Evolutionary conservation across 2,329 filamentous ascomycete species (phyloP), one percentile per base, ranked within the genome.

Genomic region (Diaporthe citriasiana): DNA sequence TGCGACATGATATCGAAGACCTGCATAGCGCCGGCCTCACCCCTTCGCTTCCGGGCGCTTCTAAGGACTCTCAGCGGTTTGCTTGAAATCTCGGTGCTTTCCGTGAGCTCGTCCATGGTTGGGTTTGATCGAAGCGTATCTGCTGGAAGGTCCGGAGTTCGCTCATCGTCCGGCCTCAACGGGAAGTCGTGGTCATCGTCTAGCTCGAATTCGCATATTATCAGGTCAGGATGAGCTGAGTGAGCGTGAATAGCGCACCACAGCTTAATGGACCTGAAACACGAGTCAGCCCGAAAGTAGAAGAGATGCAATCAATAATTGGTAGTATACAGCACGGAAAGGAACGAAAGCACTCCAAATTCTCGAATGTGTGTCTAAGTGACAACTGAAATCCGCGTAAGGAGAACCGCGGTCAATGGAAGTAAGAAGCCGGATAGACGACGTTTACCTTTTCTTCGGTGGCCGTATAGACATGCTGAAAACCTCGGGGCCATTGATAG

Each of bases 1-100:
- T 98, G 95, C 1, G 93, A 94, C 90, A 97, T 94, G 76, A 97
- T 95, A 82, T 95, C 95, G 82, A 97, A 97, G 1, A 97, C 93
- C 78, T 97, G 93, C 92, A 97, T 97, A 0, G 93, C 93, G 7
- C 93, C 93, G 59, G 94, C 93, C 79, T 97, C 94, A 8, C 93
- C 94, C 77, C 91, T 90, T 66, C 92, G 87, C 79, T 94, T 94
- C 13, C 94, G 89, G 0, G 94, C 93, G 79, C 92, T 94, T 47
- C 93, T 87, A 33, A 97, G 81, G 1, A 97, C 90, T 50, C 94
- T 88, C n/a, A 97, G 84, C 6, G 94, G 95, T 77, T 92, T 93
- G 82, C 93, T 97, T 65, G 89, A 85, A 38, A 93, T 91, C 72
- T 93, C 88, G 0, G 94, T 97, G 79, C 94, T 96, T 75, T 94